Evolutionary conservation across 441 rosid species (phyloP).

Genomic region (Monsonia emarginata): DNA sequence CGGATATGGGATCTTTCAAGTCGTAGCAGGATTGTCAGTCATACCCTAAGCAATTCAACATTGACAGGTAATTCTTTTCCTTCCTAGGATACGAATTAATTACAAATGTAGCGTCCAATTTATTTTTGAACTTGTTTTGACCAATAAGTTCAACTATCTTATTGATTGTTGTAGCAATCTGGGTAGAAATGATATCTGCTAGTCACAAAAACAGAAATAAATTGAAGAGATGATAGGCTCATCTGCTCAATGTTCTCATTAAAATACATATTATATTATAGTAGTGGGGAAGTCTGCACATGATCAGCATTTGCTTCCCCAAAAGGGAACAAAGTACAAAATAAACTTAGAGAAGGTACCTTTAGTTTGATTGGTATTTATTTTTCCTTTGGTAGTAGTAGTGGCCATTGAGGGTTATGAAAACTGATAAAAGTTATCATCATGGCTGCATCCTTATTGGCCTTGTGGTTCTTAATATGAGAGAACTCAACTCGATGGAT

Average conservation of each 20-base stretch:
- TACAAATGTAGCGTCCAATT: too few relatives aligned
- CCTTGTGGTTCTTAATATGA: neutral
- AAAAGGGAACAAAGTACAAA: neutral
- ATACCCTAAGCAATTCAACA: slow-evolving; percentile 37
- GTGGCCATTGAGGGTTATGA: neutral
- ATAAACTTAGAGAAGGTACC: neutral
- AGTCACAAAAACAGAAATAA: neutral
- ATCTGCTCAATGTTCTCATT: neutral
- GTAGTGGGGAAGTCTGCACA: neutral
- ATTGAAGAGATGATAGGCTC: neutral
- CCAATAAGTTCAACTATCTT: neutral
- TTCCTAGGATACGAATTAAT: too few relatives aligned
- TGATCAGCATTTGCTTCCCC: neutral
- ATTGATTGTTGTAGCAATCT: neutral
- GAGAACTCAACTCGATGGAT: neutral
- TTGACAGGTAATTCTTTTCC: slow-evolving; percentile 49
- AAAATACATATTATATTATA: neutral
- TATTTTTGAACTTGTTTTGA: neutral
- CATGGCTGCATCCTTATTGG: neutral
- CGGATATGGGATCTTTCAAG: slow-evolving; percentile 64
- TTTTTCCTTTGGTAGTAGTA: neutral
- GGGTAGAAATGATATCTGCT: neutral
- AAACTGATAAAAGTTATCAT: neutral
- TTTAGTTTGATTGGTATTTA: neutral
- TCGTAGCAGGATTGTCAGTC: slow-evolving; percentile 49